A percentile compares a stretch with the other conserved stretches of the same genome.
These are phyloP conservation scores for Ceratobasidium sp. DNA, from an alignment of 1,284 basidiomycete genomes.

Conservation along the genomic window DNA sequence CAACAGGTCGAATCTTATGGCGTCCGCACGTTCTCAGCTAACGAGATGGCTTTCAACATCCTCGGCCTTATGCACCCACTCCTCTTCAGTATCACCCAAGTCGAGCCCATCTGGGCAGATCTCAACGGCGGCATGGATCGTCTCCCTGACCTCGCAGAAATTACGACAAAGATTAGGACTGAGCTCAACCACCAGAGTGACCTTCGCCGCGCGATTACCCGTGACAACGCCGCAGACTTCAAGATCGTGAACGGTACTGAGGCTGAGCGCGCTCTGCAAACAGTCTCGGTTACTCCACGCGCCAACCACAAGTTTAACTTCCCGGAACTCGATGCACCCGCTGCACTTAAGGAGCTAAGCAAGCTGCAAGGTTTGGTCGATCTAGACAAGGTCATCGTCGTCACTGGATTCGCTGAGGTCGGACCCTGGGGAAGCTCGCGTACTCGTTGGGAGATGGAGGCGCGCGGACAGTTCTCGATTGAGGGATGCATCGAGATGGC, in stretches of 20 bases:
- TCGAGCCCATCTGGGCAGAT: slow-evolving; percentile 99
- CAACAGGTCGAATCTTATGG: slow-evolving; percentile 95
- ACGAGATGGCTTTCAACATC: slow-evolving; percentile 99
- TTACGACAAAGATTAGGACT: slow-evolving; percentile 88
- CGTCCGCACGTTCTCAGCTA: slow-evolving; percentile 97
- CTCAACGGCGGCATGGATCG: slow-evolving; percentile 98
- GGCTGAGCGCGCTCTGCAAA: slow-evolving; percentile 94
- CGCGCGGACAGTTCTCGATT: slow-evolving; percentile 92
- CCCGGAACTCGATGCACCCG: slow-evolving; percentile 80
- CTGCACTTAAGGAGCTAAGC: slow-evolving; percentile 77
- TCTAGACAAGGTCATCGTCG: slow-evolving; percentile 94
- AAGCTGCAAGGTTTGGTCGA: slow-evolving; percentile 90
- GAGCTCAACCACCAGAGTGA: slow-evolving; percentile 85
- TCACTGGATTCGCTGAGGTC: slow-evolving; percentile 97
- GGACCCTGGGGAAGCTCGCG: slow-evolving; percentile 99
- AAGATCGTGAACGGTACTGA: slow-evolving; percentile 91
- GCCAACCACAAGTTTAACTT: slow-evolving; percentile 98
- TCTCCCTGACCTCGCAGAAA: slow-evolving; percentile 92
- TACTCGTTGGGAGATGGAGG: slow-evolving; percentile 99
- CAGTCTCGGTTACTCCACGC: slow-evolving; percentile 92
- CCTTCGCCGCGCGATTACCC: slow-evolving; percentile 91
- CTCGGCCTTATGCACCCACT: slow-evolving; percentile 98
- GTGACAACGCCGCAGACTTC: slow-evolving; percentile 96
- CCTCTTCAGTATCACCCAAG: slow-evolving; percentile 99
- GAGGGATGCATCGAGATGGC: slow-evolving; percentile 99